Evolutionary conservation across 2,329 filamentous ascomycete genomes (phyloP), one percentile per base, ranked within the genome.

Genomic region (Epichloe uncinata): DNA sequence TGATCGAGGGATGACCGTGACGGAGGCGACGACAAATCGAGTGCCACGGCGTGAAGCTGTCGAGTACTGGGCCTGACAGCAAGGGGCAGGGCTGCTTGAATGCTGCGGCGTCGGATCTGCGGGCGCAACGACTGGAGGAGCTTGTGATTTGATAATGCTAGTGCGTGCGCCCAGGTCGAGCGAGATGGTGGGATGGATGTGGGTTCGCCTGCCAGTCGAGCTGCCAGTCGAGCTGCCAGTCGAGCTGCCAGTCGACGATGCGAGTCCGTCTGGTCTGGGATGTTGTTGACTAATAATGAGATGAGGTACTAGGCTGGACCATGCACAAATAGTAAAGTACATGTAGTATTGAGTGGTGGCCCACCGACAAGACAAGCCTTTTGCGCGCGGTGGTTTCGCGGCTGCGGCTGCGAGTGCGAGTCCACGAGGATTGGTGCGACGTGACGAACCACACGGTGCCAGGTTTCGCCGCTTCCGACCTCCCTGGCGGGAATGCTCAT

Each of bases 401-500:
- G 35, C 35, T 37, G 35, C 35, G 35, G 38, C 38, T n/a, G n/a
- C n/a, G n/a, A n/a, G n/a, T 40, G 38, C 38, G n/a, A 40, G 38
- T 7, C 38, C n/a, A n/a, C 38, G 8, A 40, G 26, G 38, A n/a
- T 15, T 20, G 20, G 40, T 20, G 20, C 20, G 12, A 41, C 38
- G 16, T 41, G 40, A 18, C 11, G 5, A 18, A 9, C 1, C 11
- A 20, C 37, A 37, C 44, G 44, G 49, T 43, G 36, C 38, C 41
- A 45, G 45, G 45, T 51, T 51, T 48, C 41, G 50, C 50, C 45
- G 50, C 50, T 51, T 45, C 50, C 41, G 49, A 51, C 12, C 34
- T 48, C 3, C 16, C 37, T 7, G 11, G 26, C 26, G 26, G 26
- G 26, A 9, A 9, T 30, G 26, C 26, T 30, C 26, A 30, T 30